Evolutionary conservation across 148 eudicot genomes (phyloP).

Genomic region (Persicaria maculosa): DNA sequence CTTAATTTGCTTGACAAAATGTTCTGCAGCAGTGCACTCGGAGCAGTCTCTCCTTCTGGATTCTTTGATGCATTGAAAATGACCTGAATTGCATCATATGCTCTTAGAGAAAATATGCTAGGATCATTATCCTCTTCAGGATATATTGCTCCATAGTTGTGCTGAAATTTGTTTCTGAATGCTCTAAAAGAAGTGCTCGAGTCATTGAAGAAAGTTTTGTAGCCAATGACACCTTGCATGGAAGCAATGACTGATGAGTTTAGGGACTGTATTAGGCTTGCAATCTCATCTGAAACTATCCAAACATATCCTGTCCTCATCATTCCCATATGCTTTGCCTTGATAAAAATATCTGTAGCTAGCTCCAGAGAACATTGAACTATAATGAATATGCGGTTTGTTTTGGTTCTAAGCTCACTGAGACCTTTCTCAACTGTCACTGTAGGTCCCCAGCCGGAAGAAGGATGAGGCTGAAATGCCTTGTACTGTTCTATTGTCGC

Average conservation of each 20-base stretch:
- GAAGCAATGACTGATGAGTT: slow-evolving; percentile 17
- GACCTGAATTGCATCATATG: neutral
- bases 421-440: neutral
- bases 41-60: neutral
- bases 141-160: neutral
- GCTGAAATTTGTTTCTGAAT: slow-evolving; percentile 13
- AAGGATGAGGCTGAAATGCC: slow-evolving; percentile 18
- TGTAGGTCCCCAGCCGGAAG: neutral
- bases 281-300: slow-evolving; percentile 30
- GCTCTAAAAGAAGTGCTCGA: slow-evolving; percentile 4
- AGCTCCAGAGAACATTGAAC: slow-evolving; percentile 21
- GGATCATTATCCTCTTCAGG: slow-evolving; percentile 2
- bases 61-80: neutral
- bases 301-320: slow-evolving; percentile 29
- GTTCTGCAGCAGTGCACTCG: neutral
- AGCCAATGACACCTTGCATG: slow-evolving; percentile 24
- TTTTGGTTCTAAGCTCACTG: slow-evolving; percentile 4
- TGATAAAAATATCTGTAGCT: slow-evolving; percentile 18
- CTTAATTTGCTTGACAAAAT: neutral
- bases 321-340: slow-evolving; percentile 32
- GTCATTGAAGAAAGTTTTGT: slow-evolving; percentile 14
- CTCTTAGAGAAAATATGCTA: slow-evolving; percentile 9
- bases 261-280: slow-evolving; percentile 24
- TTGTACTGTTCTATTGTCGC: slow-evolving; percentile 17
- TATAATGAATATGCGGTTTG: slow-evolving; percentile 24